Evolutionary conservation across 768 basidiomycete genomes (phyloP).

Genomic region (Dioszegia crocea): DNA sequence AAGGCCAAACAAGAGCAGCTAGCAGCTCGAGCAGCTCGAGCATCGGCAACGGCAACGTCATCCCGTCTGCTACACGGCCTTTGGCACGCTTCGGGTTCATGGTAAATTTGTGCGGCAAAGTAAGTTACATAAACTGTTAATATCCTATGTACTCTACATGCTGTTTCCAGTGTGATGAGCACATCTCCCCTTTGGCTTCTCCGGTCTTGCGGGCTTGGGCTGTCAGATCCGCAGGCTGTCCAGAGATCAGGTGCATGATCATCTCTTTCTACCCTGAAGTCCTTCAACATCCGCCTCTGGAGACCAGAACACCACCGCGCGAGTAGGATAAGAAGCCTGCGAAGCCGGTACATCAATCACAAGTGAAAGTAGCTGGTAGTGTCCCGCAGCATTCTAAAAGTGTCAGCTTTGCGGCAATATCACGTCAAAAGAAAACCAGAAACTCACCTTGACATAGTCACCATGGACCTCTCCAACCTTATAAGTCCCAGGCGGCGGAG

Average conservation of each 20-base stretch:
- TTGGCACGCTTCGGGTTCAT: no score
- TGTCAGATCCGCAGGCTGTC: no score
- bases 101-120: no score
- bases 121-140: no score
- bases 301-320: slow-evolving; percentile 43
- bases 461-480: slow-evolving; percentile 45
- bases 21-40: no score
- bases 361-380: slow-evolving; percentile 41
- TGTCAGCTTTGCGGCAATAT: background rate
- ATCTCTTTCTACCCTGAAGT: slow-evolving; percentile 27
- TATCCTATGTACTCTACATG: no score
- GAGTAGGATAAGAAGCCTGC: slow-evolving; percentile 31
- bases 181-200: no score
- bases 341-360: slow-evolving; percentile 46
- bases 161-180: no score
- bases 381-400: slow-evolving; percentile 38
- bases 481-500: slow-evolving; percentile 47
- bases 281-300: slow-evolving; percentile 44
- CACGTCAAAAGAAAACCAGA: background rate
- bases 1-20: no score
- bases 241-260: background rate
- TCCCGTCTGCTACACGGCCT: no score
- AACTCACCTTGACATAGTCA: slow-evolving; percentile 48
- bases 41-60: no score
- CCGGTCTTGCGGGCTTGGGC: no score